Evolutionary conservation across 257 asterid genomes (phyloP), one percentile per base, ranked within the genome.

Genomic region (Galeopsis tetrahit): DNA sequence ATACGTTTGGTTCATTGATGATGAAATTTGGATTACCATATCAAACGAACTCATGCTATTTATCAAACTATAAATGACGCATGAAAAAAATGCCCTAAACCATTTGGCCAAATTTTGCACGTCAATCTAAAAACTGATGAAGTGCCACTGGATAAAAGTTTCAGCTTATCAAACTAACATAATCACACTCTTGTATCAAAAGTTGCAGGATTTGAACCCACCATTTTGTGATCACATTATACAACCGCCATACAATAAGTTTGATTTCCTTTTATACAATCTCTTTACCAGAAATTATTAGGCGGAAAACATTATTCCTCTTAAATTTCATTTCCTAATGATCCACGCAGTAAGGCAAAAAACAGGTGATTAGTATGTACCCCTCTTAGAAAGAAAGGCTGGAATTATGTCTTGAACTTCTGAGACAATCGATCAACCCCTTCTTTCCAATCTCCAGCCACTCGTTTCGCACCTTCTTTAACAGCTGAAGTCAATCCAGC

Each of bases 401-500:
- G 14, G 39, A 38, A 36, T 21, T 36, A 92, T 69, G 99, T 80
- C 88, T 87, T 88, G 89, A 92, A 92, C 87, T 82, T 90, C 72
- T 90, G 97, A 1, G 98, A 85, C 58, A 95, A 66, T 69, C 90
- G 90, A 70, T 86, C 98, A 4, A 95, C 95, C 49, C 97, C 97
- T 51, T 80, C 96, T 83, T 83, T 92, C 86, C 97, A 88, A 79
- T 95, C 97, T 69, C 89, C 96, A 0, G 93, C 96, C 7, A 84
- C 82, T 8, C 98, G 88, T 80, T 86, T 90, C 6, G 84, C 77
- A 43, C 95, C 86, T 58, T 86, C 98, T 74, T 73, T 85, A 10
- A 85, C 87, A 39, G 84, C 49, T 2, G 86, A 82, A 21, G 87
- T 70, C 10, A 81, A 66, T 68, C 79, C 87, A 60, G 65, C 78